These are phyloP conservation scores for Alternaria sp. DNA, from an alignment of 2,329 filamentous ascomycete species.

Conservation along the genomic window DNA sequence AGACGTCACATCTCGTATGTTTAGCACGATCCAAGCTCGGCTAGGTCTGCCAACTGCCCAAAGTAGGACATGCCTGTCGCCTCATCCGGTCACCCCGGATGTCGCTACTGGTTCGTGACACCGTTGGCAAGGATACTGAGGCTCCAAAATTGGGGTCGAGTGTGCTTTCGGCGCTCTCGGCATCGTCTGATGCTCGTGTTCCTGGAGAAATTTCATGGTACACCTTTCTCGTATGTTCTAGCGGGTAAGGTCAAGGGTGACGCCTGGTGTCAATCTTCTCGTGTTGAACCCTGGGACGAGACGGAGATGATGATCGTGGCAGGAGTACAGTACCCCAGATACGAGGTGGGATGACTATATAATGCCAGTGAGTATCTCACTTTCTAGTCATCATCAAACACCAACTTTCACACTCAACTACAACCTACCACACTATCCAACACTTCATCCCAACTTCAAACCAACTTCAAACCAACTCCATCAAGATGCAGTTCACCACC, in stretches of 20 bases:
- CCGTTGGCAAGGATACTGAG: not conserved
- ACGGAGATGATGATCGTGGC: not conserved
- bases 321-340: not conserved
- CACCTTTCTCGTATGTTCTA: not conserved
- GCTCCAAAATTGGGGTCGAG: not conserved
- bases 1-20: conserved; percentile 11
- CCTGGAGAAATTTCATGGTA: not conserved
- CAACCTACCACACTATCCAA: not conserved
- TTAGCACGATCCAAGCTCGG: not conserved
- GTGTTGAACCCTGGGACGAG: not conserved
- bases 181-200: not conserved
- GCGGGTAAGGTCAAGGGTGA: not conserved
- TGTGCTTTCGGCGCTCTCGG: not conserved
- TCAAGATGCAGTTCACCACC: conserved; percentile 28
- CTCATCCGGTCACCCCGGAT: not conserved
- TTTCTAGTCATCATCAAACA: conserved; percentile 4
- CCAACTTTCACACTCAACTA: conserved; percentile 2
- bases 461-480: not conserved
- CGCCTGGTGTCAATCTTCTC: conserved; percentile 4
- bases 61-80: not conserved
- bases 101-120: not conserved
- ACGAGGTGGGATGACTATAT: conserved; percentile 4
- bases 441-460: not conserved
- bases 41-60: not conserved
- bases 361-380: not conserved